A percentile compares a stretch with the other conserved stretches of the same genome.
These are phyloP conservation scores for Neocucurbitaria cava DNA, from an alignment of 2,329 filamentous ascomycete species.

Conservation along the genomic window DNA sequence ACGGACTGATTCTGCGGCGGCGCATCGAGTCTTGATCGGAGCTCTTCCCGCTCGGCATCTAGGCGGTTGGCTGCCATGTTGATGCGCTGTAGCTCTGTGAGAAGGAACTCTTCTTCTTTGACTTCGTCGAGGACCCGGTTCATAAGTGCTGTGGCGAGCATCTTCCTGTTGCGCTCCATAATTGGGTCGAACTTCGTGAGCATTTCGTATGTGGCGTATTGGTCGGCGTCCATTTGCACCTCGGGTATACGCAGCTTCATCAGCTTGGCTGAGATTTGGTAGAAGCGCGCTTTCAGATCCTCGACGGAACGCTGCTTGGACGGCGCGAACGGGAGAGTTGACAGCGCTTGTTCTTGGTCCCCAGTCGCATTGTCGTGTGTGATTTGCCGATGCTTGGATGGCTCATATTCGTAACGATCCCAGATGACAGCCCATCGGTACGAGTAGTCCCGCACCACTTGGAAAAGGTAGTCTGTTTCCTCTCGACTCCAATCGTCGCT, in stretches of 20 bases:
- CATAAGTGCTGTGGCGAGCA: constrained; percentile 80
- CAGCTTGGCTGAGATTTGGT: constrained; percentile 72
- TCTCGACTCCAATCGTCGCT: constrained; percentile 85
- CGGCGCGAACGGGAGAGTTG: constrained; percentile 51
- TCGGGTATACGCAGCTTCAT: constrained; percentile 51
- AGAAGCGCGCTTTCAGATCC: constrained; percentile 90
- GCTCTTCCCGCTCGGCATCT: constrained; percentile 84
- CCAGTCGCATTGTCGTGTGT: constrained; percentile 27
- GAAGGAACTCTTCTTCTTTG: constrained; percentile 86
- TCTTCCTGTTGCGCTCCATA: constrained; percentile 81
- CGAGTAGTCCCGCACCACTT: constrained; percentile 77
- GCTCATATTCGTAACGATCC: constrained; percentile 85
- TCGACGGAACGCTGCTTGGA: constrained; percentile 74
- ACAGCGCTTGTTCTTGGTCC: constrained; percentile 33
- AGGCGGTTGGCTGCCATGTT: constrained; percentile 84
- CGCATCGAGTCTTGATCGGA: constrained; percentile 86
- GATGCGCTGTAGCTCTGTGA: constrained; percentile 91
- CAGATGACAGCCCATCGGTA: constrained; percentile 90
- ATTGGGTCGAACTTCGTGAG: constrained; percentile 86
- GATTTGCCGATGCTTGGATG: constrained; percentile 35
- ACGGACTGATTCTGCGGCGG: constrained; percentile 64
- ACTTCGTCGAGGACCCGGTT: constrained; percentile 85
- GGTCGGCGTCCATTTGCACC: constrained; percentile 76
- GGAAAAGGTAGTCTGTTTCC: constrained; percentile 91
- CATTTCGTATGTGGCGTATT: constrained; percentile 82